These are phyloP conservation scores for Irineochytrium annulatum DNA, from an alignment of 192 early-diverging fungal species.

Conservation along the genomic window DNA sequence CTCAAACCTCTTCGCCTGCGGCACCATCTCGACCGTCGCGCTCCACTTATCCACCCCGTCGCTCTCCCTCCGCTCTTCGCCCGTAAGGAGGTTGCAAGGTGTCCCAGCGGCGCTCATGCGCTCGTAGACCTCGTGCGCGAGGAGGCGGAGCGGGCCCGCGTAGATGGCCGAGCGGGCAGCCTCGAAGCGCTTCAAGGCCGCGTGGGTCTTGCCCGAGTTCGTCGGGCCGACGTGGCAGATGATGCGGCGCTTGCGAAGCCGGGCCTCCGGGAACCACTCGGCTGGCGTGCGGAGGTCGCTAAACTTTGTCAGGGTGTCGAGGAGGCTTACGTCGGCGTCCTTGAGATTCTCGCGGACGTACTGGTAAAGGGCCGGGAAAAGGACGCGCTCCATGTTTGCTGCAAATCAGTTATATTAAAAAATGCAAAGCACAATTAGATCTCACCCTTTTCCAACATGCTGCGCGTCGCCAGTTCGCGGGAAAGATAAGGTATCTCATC, in stretches of 20 bases:
- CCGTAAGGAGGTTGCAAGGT: constrained; percentile 81
- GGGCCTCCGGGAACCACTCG: constrained; percentile 73
- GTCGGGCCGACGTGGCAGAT: constrained; percentile 95
- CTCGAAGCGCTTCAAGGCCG: constrained; percentile 72
- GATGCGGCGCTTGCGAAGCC: constrained; percentile 55
- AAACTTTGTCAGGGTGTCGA: constrained; percentile 39
- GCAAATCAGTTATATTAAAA: too few species aligned
- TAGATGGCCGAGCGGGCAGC: constrained; percentile 66
- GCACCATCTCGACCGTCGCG: constrained; percentile 91
- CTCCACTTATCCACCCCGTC: constrained; percentile 52
- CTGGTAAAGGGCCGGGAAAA: constrained; percentile 32
- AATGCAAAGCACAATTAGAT: too few species aligned
- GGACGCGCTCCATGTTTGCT: constrained; percentile 29
- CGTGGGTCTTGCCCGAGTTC: constrained; percentile 95
- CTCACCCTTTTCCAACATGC: too few species aligned
- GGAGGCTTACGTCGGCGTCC: background rate
- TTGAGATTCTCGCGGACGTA: constrained; percentile 13
- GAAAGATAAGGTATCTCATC: too few species aligned
- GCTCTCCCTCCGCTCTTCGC: constrained; percentile 75
- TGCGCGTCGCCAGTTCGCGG: too few species aligned
- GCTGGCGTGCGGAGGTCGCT: constrained; percentile 74
- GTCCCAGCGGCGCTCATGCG: constrained; percentile 73
- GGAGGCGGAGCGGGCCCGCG: constrained; percentile 83
- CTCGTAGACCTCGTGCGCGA: constrained; percentile 90
- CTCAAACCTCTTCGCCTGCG: constrained; percentile 42